These are phyloP conservation scores for Boletales sp. DNA, from an alignment of 768 basidiomycete genomes.

Conservation along the genomic window DNA sequence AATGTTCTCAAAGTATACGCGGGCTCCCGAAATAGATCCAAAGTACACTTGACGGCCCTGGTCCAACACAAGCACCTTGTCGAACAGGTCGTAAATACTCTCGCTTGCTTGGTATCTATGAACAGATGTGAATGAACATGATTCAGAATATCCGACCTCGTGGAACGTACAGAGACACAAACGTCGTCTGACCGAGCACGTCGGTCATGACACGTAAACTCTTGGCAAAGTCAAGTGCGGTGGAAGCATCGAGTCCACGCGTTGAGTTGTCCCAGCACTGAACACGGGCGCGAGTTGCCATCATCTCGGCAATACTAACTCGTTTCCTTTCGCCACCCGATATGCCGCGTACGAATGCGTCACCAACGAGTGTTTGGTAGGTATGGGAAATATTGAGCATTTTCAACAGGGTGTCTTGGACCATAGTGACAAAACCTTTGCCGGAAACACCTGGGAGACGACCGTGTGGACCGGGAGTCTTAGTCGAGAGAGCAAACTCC, in stretches of 20 bases:
- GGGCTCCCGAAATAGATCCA: conserved; percentile 69
- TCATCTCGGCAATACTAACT: conserved; percentile 83
- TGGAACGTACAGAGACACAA: conserved; percentile 62
- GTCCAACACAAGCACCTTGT: conserved; percentile 84
- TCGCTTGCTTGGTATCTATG: conserved; percentile 77
- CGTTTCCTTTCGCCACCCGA: conserved; percentile 80
- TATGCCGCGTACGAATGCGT: conserved; percentile 81
- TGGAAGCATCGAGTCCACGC: conserved; percentile 78
- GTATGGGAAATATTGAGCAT: conserved; percentile 89
- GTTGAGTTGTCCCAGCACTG: conserved; percentile 86
- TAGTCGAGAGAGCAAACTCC: conserved; percentile 65
- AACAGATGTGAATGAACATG: conserved; percentile 1
- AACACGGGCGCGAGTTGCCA: conserved; percentile 75
- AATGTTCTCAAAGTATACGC: conserved; percentile 71
- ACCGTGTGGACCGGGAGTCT: conserved; percentile 70
- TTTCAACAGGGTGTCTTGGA: conserved; percentile 60
- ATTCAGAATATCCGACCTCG: not conserved
- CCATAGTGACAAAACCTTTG: conserved; percentile 51
- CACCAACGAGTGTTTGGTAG: conserved; percentile 71
- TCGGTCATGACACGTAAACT: conserved; percentile 82
- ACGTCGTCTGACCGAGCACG: conserved; percentile 72
- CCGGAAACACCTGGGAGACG: conserved; percentile 65
- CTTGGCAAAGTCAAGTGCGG: conserved; percentile 82
- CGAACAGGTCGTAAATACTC: conserved; percentile 71
- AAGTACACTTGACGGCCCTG: conserved; percentile 80